phyloP scores from a whole-genome alignment of 345 rosid species.

The Lagerstroemia speciosa region DNA sequence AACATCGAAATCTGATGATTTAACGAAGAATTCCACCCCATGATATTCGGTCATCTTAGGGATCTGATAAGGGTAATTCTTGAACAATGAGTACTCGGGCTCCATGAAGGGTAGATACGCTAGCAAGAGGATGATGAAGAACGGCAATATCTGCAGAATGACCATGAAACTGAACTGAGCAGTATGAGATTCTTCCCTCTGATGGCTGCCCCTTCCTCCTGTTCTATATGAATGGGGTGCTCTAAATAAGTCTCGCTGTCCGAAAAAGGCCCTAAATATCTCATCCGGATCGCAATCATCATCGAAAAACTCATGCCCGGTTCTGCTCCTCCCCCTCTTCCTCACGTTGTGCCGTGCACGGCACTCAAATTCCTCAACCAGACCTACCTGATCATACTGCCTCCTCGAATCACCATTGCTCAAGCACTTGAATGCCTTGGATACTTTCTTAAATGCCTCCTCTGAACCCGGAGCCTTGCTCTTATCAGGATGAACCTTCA shows the following conservation, averaged over 20 bases:
- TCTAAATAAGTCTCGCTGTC: slow-evolving; percentile 41
- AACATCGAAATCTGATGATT: slow-evolving; percentile 55
- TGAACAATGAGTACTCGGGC: slow-evolving; percentile 63
- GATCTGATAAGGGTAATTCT: slow-evolving; percentile 49
- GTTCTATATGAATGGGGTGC: slow-evolving; percentile 38
- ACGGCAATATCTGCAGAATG: slow-evolving; percentile 60
- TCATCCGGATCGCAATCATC: slow-evolving; percentile 67
- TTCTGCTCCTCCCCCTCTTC: slow-evolving; percentile 53
- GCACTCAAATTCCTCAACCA: slow-evolving; percentile 51
- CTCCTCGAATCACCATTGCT: slow-evolving; percentile 59
- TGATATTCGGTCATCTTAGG: slow-evolving; percentile 50
- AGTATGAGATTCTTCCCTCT: slow-evolving; percentile 36
- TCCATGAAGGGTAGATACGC: slow-evolving; percentile 68
- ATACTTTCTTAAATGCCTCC: slow-evolving; percentile 74
- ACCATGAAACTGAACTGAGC: slow-evolving; percentile 43
- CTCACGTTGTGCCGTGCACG: slow-evolving; percentile 39
- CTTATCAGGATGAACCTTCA: slow-evolving; percentile 96
- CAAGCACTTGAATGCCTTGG: slow-evolving; percentile 70
- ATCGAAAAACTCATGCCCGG: slow-evolving; percentile 31
- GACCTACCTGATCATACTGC: slow-evolving; percentile 65
- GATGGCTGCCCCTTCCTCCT: slow-evolving; percentile 27
- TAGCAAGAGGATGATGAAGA: slow-evolving; percentile 60
- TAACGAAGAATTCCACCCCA: slow-evolving; percentile 65
- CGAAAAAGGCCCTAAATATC: slow-evolving; percentile 66
- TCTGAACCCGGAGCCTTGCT: slow-evolving; percentile 88